Base-by-base conservation (phyloP, 2,329 filamentous ascomycete species). In the Fusarium hainanense region DNA sequence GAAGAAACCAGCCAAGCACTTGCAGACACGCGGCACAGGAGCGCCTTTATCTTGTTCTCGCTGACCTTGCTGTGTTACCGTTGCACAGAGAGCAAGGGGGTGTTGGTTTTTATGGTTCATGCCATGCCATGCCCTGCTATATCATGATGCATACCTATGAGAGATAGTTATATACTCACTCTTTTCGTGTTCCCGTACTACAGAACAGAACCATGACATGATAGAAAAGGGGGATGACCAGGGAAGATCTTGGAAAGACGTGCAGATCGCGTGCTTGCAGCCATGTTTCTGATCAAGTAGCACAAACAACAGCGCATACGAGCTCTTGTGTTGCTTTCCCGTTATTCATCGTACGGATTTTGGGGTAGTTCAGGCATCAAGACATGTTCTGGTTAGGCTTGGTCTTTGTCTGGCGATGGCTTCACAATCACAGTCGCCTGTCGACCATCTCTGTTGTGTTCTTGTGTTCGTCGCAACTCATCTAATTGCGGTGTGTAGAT, bases 241-340 rank as follows among this genome's bases (percentile, higher is more conserved):
- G 23, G 52, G 58, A 66, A 72, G 74, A 76, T 76, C 74, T 75
- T 70, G 63, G 50, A 64, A 67, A 69, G 58, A 63, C 44, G 58
- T 63, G 71, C 70, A 71, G 71, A 71, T 74, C 75, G 74, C 73
- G 70, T 76, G 67, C 75, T 71, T 76, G 75, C 75, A 76, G 71
- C 65, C 58, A 58, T 68, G 69, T 76, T 68, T 76, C 72, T 76
- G 75, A 77, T 77, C 70, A 57, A 56, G 73, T 76, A 30, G 51
- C 59, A 77, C 75, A 58, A 59, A 49, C 43, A 62, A 72, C 66
- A 54, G 48, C 68, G 58, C 69, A 72, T 74, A 74, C 72, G 69
- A 74, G 59, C 63, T 60, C 49, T 56, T 44, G 71, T 72, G 32
- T 37, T 55, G 54, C 46, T 51, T 34, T 55, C 34, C 51, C 21